phyloP scores from a whole-genome alignment of 2,329 filamentous ascomycete genomes.

The Microdochium trichocladiopsis region DNA sequence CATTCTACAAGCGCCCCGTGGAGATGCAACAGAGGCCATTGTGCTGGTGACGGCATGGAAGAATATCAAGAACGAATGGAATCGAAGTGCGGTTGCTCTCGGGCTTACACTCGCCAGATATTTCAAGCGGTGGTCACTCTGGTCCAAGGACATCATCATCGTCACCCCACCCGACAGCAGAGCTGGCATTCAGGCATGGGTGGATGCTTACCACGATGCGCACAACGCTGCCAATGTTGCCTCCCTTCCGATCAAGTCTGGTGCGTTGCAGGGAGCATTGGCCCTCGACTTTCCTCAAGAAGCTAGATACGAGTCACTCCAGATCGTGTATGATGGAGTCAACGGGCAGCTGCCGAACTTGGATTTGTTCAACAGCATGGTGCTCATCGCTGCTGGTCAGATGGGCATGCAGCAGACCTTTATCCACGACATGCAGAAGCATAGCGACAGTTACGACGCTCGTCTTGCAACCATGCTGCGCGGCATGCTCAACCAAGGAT shows the following conservation, averaged over 20 bases:
- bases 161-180: slow-evolving; percentile 83
- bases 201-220: slow-evolving; percentile 92
- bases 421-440: slow-evolving; percentile 79
- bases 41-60: slow-evolving; percentile 86
- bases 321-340: slow-evolving; percentile 89
- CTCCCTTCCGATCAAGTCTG: slow-evolving; percentile 80
- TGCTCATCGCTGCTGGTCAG: slow-evolving; percentile 79
- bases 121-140: slow-evolving; percentile 95
- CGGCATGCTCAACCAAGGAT: slow-evolving; percentile 86
- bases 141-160: slow-evolving; percentile 98
- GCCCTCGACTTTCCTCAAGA: slow-evolving; percentile 91
- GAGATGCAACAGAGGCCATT: slow-evolving; percentile 94
- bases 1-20: slow-evolving; percentile 84
- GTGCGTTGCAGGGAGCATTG: slow-evolving; percentile 84
- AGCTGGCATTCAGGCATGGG: slow-evolving; percentile 90
- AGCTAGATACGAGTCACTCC: slow-evolving; percentile 76
- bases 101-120: slow-evolving; percentile 84
- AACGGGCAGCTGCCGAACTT: slow-evolving; percentile 95
- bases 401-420: slow-evolving; percentile 74
- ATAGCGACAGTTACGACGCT: slow-evolving; percentile 70
- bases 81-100: slow-evolving; percentile 81
- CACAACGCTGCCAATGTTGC: slow-evolving; percentile 66
- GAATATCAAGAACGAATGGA: slow-evolving; percentile 71
- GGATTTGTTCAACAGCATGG: slow-evolving; percentile 90
- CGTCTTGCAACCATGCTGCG: slow-evolving; percentile 82